Base-by-base conservation (phyloP, 371 early-diverging fungal species). In the Nematocida parisii region DNA sequence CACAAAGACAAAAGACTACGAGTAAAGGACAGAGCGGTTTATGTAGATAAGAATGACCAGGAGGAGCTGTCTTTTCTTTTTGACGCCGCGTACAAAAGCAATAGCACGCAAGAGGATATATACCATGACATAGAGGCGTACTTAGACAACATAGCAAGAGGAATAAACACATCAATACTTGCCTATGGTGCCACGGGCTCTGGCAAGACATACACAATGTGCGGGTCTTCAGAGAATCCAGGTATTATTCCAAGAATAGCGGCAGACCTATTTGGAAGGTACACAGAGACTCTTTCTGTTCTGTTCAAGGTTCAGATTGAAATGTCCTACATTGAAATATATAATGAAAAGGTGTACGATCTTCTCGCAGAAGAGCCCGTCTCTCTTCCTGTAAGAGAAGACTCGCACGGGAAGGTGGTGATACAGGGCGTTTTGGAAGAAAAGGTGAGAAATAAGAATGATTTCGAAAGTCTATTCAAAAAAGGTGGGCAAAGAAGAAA, bases 141-240 rank as follows among this genome's bases (percentile, higher is more conserved):
- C 27, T 50, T 82, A 22, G 75, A 82, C 39, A 70, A 73, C 9
- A 82, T 71, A 7, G 71, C 67, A 22, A 40, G 74, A 39, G 74
- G 74, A 15, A 66, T 74, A 74, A 74, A 74, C 54, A 62, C 66
- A 2, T 90, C 91, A 3, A 88, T 91, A 56, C 90, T 92, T 72
- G 89, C 89, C 72, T 91, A 91, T 81, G 92, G 92, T 2, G 90
- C 89, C 55, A 91, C 91, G 0, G 91, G 91, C 0, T 22, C 83
- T n/a, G 91, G 91, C 9, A 91, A 91, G 72, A 92, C 91, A 5
- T 87, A 90, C 73, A 91, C 91, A 0, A 90, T 91, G 85, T 42
- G 77, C 18, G 84, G 90, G 87, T 85, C 90, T 89, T 3, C 83
- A 77, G 11, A 20, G 4, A 0, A 85, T 75, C 24, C 55, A 61